Evolutionary conservation across 2,329 filamentous ascomycete species (phyloP), one percentile per base, ranked within the genome.

Genomic region (Zasmidium citrigriseum): DNA sequence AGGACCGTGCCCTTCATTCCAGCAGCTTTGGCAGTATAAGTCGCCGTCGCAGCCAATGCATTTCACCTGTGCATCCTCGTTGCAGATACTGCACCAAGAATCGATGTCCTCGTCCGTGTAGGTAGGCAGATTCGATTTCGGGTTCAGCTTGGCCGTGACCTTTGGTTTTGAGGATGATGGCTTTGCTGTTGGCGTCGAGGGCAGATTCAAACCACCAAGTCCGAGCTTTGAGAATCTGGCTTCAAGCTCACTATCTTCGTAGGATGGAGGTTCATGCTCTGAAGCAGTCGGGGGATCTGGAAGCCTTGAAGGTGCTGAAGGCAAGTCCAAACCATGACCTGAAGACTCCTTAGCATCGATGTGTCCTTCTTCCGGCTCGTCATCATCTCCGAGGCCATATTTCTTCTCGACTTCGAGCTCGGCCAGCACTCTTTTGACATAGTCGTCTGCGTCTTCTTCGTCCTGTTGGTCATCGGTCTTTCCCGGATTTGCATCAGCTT

Each of bases 21-120:
- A 96, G 77, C 91, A 96, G 16, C 83, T 78, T 21, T 81, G 79
- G 72, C 91, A 96, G 71, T 93, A 96, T 44, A 91, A 78, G 63
- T 93, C 83, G 1, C 77, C 78, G 53, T 81, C 86, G 67, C 91
- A 96, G 2, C 88, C 90, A 0, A 86, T 70, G 70, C 91, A 96
- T 57, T 82, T 81, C 24, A 95, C 76, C 2, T 85, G 86, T 0
- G 88, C 90, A 68, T 95, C 89, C 58, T 91, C 89, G 48, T 89
- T 85, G 70, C 91, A 96, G 10, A 95, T 91, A 27, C 87, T 83
- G 72, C 91, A 96, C 90, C 90, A 96, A 1, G 82, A 85, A 45
- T 88, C 86, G 61, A 88, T 81, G 66, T 93, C 89, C 29, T 88
- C 87, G 66, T 93, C 88, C 0, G 86, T 85, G 69, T 75, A 78